Evolutionary conservation across 2,329 filamentous ascomycete genomes (phyloP), one percentile per base, ranked within the genome.

Genomic region (Pseudocercospora musae): DNA sequence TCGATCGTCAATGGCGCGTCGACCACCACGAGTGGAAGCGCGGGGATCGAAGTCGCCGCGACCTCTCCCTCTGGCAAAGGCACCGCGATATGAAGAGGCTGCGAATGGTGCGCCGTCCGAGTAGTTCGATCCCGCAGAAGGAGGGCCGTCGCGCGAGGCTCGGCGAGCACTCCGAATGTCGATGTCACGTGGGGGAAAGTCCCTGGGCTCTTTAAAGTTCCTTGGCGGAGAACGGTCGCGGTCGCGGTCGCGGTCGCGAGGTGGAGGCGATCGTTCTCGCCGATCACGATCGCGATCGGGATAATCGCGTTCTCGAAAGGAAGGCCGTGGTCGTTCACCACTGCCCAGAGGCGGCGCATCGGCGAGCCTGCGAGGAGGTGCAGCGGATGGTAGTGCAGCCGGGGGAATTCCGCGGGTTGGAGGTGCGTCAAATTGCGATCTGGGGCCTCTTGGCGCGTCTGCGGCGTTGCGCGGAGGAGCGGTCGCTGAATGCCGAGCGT

Each of bases 391-490:
- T 23, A 85, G 82, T 46, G 80, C 79, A 71, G 57, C 72, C 10
- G 73, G 63, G 55, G 73, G 70, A 42, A 76, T 73, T 4, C 65
- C 67, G 55, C 67, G 65, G n/a, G 73, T 73, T 57, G 79, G 75
- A 54, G 77, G 72, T 15, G 84, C 29, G 85, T 94, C 90, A 63
- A 89, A 84, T 61, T 92, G 79, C 3, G 90, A 91, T 75, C 93
- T 92, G 10, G 92, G 92, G 0, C 90, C 92, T 60, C 92, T 85
- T 2, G 92, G 92, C 1, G 90, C 88, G 66, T 96, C 91, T 50
- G 68, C 64, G 29, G 67, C 70, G 53, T 60, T 67, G 58, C 71
- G 69, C 31, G 63, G 58, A 20, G 69, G 66, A 21, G 58, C 60
- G 20, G 68, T 66, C 25, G 67, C 68, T 27, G 65, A 58, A 57